Evolutionary conservation across 176 grass and related monocot genomes (phyloP).

Genomic region (Themeda triandra): DNA sequence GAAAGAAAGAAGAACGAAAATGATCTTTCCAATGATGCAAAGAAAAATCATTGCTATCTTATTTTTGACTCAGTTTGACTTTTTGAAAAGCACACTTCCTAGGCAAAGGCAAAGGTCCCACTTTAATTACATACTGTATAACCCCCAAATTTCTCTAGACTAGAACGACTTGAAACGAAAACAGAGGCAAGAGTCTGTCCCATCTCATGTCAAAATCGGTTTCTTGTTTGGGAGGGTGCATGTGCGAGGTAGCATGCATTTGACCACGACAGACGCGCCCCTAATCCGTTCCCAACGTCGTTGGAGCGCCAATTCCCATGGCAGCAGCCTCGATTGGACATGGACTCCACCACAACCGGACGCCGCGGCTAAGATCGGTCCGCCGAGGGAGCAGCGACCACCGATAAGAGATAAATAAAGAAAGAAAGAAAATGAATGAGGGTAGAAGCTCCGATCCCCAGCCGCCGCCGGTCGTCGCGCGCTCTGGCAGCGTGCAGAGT

Average conservation of each 20-base stretch:
- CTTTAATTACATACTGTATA: background rate
- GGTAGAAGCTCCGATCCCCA: background rate
- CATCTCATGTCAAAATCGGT: background rate
- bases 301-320: background rate
- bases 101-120: background rate
- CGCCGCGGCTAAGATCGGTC: background rate
- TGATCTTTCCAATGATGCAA: too few relatives aligned
- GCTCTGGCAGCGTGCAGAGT: background rate
- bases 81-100: background rate
- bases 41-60: too few relatives aligned
- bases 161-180: background rate
- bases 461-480: background rate
- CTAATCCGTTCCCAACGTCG: background rate
- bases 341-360: background rate
- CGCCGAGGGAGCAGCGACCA: background rate
- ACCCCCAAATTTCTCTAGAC: background rate
- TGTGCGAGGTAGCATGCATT: background rate
- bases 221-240: background rate
- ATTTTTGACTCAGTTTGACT: background rate
- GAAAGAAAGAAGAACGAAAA: too few relatives aligned
- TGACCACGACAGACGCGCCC: background rate
- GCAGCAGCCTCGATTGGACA: background rate
- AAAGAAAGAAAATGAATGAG: background rate
- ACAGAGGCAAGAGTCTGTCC: background rate
- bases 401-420: background rate